phyloP scores from a whole-genome alignment of 2,329 filamentous ascomycete genomes.

The Amauroascus niger region DNA sequence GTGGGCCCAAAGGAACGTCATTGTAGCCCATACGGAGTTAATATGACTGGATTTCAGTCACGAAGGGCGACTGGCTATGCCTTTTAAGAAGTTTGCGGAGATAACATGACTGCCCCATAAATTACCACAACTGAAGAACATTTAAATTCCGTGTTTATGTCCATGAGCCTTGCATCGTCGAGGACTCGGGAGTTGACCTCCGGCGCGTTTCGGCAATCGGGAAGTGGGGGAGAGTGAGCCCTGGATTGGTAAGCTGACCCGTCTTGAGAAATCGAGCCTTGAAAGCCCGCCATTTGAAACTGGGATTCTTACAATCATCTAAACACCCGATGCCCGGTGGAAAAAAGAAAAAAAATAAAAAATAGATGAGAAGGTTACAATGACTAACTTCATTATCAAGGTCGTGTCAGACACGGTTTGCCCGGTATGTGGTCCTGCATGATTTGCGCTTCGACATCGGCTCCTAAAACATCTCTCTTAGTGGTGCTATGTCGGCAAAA shows the following conservation, averaged over 20 bases:
- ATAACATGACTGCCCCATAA: not conserved
- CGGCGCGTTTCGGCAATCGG: not conserved
- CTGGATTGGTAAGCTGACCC: not conserved
- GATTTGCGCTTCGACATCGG: not conserved
- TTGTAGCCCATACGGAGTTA: too few species aligned
- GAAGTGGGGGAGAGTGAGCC: not conserved
- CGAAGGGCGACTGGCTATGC: not conserved
- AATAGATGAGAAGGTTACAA: slow-evolving; percentile 27
- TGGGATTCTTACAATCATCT: not conserved
- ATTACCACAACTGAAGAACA: not conserved
- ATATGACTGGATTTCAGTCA: slow-evolving; percentile 1
- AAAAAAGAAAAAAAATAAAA: not conserved
- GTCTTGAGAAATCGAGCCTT: not conserved
- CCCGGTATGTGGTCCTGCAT: slow-evolving; percentile 37
- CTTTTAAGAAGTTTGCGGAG: not conserved
- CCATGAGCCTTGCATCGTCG: too few species aligned
- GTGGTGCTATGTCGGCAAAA: slow-evolving; percentile 70
- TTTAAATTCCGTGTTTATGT: not conserved
- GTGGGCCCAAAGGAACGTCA: not conserved
- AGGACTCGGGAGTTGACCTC: too few species aligned
- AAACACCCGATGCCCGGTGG: not conserved
- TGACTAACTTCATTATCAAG: slow-evolving; percentile 67
- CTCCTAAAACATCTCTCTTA: slow-evolving; percentile 12
- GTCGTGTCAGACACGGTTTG: slow-evolving; percentile 76
- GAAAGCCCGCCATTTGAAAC: too few species aligned